Evolutionary conservation across 345 rosid genomes (phyloP).

Genomic region (Moricandia moricandioides): DNA sequence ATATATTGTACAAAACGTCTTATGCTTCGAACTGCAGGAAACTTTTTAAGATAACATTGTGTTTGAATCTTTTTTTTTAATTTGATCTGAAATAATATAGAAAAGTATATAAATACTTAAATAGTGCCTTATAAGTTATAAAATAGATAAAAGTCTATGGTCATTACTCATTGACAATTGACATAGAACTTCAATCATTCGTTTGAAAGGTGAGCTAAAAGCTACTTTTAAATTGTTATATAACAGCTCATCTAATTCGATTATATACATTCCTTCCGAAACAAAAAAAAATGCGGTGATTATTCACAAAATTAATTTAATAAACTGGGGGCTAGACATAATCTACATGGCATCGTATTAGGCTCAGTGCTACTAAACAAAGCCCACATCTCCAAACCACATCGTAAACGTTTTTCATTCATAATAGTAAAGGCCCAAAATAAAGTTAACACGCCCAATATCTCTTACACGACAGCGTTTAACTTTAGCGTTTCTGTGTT

Average conservation of each 20-base stretch:
- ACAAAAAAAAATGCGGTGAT: background rate
- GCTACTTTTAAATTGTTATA: constrained; percentile 18
- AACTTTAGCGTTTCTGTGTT: background rate
- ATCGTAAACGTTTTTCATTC: background rate
- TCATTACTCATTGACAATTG: background rate
- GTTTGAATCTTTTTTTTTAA: background rate
- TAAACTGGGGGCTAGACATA: background rate
- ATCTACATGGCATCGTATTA: background rate
- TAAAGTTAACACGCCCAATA: background rate
- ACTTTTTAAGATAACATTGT: background rate
- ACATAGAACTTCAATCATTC: constrained; percentile 2
- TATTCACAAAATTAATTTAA: background rate
- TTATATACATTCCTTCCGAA: background rate
- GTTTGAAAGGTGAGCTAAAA: constrained; percentile 10
- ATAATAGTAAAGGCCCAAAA: background rate
- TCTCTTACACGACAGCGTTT: background rate
- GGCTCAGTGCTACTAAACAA: background rate
- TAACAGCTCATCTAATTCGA: constrained; percentile 30
- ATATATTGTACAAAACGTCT: background rate
- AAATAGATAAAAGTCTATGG: background rate
- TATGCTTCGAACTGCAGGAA: background rate
- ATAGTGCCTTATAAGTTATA: background rate
- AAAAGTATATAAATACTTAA: background rate
- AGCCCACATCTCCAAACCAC: background rate
- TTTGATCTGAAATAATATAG: background rate